phyloP scores from a whole-genome alignment of 1,139 yeast genomes.

The Suhomyces bolitotheri region DNA sequence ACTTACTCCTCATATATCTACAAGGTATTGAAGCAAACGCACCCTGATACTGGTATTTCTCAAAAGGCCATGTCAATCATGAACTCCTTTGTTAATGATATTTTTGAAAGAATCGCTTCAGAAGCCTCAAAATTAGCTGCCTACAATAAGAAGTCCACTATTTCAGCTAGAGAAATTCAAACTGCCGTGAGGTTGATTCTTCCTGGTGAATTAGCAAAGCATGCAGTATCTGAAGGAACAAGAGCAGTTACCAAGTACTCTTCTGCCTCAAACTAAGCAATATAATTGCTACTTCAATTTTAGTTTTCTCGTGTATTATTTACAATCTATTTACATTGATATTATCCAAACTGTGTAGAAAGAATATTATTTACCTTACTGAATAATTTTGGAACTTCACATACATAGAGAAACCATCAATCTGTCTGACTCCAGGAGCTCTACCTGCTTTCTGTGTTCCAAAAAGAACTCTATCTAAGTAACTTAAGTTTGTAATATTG shows the following conservation, averaged over 20 bases:
- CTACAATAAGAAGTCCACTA: conserved; percentile 98
- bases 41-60: conserved; percentile 99
- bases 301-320: conserved; percentile 18
- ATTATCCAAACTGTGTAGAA: too few species aligned
- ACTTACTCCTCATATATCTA: conserved; percentile 97
- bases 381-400: too few species aligned
- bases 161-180: conserved; percentile 98
- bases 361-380: too few species aligned
- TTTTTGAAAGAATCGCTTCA: conserved; percentile 91
- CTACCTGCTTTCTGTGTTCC: too few species aligned
- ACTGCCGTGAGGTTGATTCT: conserved; percentile 98
- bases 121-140: conserved; percentile 99
- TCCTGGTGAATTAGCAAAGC: conserved; percentile 99
- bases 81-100: conserved; percentile 98
- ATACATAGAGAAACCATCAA: too few species aligned
- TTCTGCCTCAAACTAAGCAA: conserved; percentile 55
- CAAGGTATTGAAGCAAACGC: conserved; percentile 98
- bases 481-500: too few species aligned
- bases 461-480: too few species aligned
- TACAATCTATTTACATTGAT: too few species aligned
- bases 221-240: conserved; percentile 99
- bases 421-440: too few species aligned
- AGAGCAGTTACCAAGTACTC: conserved; percentile 99
- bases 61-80: conserved; percentile 99
- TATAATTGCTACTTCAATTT: conserved; percentile 7